These are phyloP conservation scores for Clitopilus hobsonii DNA, from an alignment of 768 basidiomycete species.

Conservation along the genomic window DNA sequence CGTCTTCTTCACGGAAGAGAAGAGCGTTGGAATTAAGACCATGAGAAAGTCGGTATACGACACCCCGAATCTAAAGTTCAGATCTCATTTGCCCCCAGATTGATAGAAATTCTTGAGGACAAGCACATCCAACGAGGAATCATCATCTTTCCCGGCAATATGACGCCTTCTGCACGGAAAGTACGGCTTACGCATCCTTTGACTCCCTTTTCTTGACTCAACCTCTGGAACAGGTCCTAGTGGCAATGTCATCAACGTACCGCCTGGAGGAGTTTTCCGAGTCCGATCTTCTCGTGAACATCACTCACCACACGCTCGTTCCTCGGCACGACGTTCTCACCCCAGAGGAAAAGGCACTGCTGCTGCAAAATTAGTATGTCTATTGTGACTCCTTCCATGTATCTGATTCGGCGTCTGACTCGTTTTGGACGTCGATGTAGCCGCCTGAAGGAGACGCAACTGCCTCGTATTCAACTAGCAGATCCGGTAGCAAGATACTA, in stretches of 20 bases:
- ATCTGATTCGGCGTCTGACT: conserved; percentile 14
- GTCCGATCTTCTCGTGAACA: conserved; percentile 94
- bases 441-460: conserved; percentile 95
- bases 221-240: conserved; percentile 64
- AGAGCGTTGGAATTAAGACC: conserved; percentile 92
- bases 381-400: conserved; percentile 4
- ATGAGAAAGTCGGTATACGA: conserved; percentile 82
- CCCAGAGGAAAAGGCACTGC: conserved; percentile 76
- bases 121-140: conserved; percentile 87
- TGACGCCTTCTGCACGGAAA: conserved; percentile 96
- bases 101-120: conserved; percentile 87
- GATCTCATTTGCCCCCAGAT: conserved; percentile 37
- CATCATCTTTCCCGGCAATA: conserved; percentile 92
- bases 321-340: conserved; percentile 88
- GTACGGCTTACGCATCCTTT: conserved; percentile 33
- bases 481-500: conserved; percentile 99
- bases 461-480: conserved; percentile 92
- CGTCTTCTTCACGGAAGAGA: conserved; percentile 94
- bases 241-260: conserved; percentile 83
- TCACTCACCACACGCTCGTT: conserved; percentile 92
- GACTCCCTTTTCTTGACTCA: conserved; percentile 9
- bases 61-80: background rate
- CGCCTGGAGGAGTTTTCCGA: conserved; percentile 95
- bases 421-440: too few species aligned
- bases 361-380: conserved; percentile 92